Base-by-base conservation (phyloP, 163 green algal genomes). In the Scenedesmus sp. region DNA sequence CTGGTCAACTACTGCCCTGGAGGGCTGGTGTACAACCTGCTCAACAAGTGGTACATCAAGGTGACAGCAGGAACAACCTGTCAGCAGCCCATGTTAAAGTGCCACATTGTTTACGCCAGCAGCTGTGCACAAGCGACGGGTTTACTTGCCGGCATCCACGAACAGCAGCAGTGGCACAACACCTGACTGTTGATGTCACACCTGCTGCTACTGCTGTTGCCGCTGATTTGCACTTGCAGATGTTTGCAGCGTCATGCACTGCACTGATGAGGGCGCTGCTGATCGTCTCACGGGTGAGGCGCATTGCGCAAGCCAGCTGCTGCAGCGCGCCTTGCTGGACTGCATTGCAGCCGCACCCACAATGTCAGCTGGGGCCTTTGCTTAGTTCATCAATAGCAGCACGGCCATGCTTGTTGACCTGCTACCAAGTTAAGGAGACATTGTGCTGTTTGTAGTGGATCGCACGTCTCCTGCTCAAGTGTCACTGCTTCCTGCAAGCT, bases 1-100 rank as follows among this genome's bases (percentile, higher is more conserved):
- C 67, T 92, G 54, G 81, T 88, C 20, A 92, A 88, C 77, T 92
- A 88, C 62, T 82, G 52, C 64, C 88, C 88, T 55, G 79, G 88
- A 10, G 77, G 77, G 15, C 0, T 92, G 26, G 54, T 64, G n/a
- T 64, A 64, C 15, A 70, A 23, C 0, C 3, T 88, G 46, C 6
- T 88, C 23, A 54, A 86, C 62, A 55, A 73, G 20, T 88, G 88
- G 76, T 92, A 82, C 15, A 88, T 92, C 60, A 87, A 92, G 79
- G 88, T 92, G 64, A 18, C 6, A 46, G 23, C 23, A 79, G 70
- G 23, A 79, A 52, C 70, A 13, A 5, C 23, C 70, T 70, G 66
- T 67, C 66, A 84, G 26, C 5, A 54, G 2, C 2, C 13, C 4
- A 8, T 12, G 70, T 79, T 4, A 4, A 76, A 76, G 15, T 34